A percentile compares a stretch with the other conserved stretches of the same genome.
phyloP scores from a whole-genome alignment of 2,329 filamentous ascomycete species.

The Fusarium devonianum region DNA sequence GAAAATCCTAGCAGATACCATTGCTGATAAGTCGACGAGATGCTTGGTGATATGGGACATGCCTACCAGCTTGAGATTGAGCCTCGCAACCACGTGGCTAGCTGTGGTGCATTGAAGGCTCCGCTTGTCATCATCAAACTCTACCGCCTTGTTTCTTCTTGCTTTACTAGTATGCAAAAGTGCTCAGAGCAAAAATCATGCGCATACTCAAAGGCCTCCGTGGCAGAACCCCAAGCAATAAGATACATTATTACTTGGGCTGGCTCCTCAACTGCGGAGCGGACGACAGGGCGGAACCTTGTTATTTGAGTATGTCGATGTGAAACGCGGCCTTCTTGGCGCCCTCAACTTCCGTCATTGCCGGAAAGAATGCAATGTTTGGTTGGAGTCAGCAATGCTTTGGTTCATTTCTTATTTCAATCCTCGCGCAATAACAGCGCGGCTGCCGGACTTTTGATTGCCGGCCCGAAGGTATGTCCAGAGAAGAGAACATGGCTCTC shows the following conservation, averaged over 20 bases:
- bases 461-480: too few species aligned
- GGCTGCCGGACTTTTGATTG: too few species aligned
- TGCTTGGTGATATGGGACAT: not conserved
- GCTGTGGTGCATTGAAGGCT: slow-evolving; percentile 1
- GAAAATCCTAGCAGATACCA: too few species aligned
- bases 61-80: not conserved
- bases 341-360: not conserved
- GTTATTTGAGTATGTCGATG: not conserved
- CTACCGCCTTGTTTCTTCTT: not conserved
- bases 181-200: not conserved
- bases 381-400: not conserved
- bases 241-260: slow-evolving; percentile 2
- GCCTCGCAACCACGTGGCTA: slow-evolving; percentile 23
- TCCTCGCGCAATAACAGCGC: too few species aligned
- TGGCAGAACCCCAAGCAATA: not conserved
- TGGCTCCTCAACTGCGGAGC: not conserved
- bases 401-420: too few species aligned
- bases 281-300: slow-evolving; percentile 4
- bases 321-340: not conserved
- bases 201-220: slow-evolving; percentile 5
- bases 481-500: too few species aligned
- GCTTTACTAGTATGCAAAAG: not conserved
- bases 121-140: not conserved
- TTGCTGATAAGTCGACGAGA: too few species aligned
- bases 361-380: slow-evolving; percentile 1